Base-by-base conservation (phyloP, 2,329 filamentous ascomycete genomes). In the Diplodia intermedia region DNA sequence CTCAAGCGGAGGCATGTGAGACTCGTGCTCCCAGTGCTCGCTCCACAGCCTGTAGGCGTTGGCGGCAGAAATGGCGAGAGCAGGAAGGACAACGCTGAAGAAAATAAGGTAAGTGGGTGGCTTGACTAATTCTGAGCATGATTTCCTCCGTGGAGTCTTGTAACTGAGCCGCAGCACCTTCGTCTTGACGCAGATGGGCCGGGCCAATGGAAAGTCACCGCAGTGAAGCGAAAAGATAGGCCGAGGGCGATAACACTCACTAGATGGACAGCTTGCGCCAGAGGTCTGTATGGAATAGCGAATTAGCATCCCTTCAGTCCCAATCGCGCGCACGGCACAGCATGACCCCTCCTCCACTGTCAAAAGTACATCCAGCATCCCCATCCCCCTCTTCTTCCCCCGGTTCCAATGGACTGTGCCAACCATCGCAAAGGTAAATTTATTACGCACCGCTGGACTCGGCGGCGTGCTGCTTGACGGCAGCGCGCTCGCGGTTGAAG, bases 231-330 rank as follows among this genome's bases (percentile, higher is more conserved):
- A n/a, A 63, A 63, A 38, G 60, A 47, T 26, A 40, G 29, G 47
- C 29, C 6, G 23, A 20, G 36, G 53, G 40, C 20, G 40, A 33
- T 49, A 47, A 52, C 73, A 84, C 91, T 83, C 92, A 97, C 94
- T 92, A 98, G 86, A 97, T 86, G 72, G 93, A 95, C 76, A 98
- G 90, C 87, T 96, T 98, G 82, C 88, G 90, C 95, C 95, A 99
- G 77, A 97, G 89, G 77, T 93, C 94, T 97, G 78, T 67, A 69
- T 66, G 71, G 69, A 68, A 47, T 23, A 55, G 7, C 3, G 14
- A 55, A 26, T 65, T 29, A 65, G 62, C 50, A 49, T 40, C 43
- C 12, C 40, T 43, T 11, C 50, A 55, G 2, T 23, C 29, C 18
- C 23, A 55, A 43, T 38, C 26, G 20, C 50, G n/a, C 49, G 8